Evolutionary conservation across 1,139 yeast genomes (phyloP).

Genomic region (Trichomonascaceae sp.): DNA sequence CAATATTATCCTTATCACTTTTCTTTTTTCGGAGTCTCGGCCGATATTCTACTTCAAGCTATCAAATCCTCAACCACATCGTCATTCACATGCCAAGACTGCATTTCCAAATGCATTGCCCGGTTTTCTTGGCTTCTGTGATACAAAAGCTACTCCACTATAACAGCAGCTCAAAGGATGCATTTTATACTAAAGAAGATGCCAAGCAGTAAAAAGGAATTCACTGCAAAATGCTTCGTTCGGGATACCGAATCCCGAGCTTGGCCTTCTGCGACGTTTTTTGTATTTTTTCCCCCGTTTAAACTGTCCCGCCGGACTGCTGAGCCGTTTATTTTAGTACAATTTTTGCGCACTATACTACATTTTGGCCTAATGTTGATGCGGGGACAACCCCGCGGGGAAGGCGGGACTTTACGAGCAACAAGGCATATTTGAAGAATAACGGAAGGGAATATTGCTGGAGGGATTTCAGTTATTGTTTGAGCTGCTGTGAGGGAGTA

Average conservation of each 20-base stretch:
- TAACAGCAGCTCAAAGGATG: too few species aligned
- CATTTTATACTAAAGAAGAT: too few species aligned
- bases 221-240: neutral
- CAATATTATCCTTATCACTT: too few species aligned
- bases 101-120: too few species aligned
- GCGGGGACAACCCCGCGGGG: neutral
- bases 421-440: neutral
- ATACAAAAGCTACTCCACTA: too few species aligned
- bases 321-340: neutral
- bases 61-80: too few species aligned
- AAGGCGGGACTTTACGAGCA: neutral
- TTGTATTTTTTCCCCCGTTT: neutral
- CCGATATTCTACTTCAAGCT: too few species aligned
- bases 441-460: neutral
- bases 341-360: neutral
- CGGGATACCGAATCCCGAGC: neutral
- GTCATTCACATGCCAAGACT: too few species aligned
- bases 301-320: neutral
- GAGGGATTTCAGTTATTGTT: too few species aligned
- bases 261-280: neutral
- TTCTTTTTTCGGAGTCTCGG: too few species aligned
- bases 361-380: neutral
- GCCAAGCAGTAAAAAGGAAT: neutral
- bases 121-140: too few species aligned
- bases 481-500: neutral